Percentiles rank a stretch among this genome's conserved stretches.
Evolutionary conservation across 2,329 filamentous ascomycete species (phyloP).

Genomic region (Fusarium staphyleae): DNA sequence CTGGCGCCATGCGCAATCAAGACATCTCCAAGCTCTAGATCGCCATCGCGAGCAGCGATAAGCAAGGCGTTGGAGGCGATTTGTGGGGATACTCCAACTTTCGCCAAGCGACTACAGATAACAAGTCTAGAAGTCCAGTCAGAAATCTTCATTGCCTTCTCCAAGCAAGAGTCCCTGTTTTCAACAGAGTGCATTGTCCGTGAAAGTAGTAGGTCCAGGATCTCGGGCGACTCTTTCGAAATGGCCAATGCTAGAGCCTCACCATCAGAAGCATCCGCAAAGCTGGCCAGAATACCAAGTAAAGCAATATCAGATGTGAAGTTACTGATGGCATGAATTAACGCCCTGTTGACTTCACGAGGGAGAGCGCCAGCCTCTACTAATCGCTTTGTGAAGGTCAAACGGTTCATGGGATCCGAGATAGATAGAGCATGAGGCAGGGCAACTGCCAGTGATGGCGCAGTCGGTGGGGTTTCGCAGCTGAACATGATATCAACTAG

Average conservation of each 20-base stretch:
- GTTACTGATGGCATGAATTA: constrained; percentile 58
- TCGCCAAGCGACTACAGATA: constrained; percentile 56
- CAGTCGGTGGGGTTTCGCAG: constrained; percentile 46
- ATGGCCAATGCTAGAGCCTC: constrained; percentile 57
- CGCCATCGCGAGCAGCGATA: constrained; percentile 59
- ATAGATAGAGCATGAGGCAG: constrained; percentile 62
- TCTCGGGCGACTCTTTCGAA: constrained; percentile 53
- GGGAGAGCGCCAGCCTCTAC: constrained; percentile 57
- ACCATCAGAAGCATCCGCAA: constrained; percentile 59
- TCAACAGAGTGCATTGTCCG: constrained; percentile 47
- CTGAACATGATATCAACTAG: constrained; percentile 59
- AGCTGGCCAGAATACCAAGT: constrained; percentile 52
- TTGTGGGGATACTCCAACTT: constrained; percentile 53
- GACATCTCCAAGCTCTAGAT: constrained; percentile 58
- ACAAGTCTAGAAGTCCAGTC: constrained; percentile 50
- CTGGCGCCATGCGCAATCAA: constrained; percentile 61
- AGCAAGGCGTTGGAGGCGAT: constrained; percentile 59
- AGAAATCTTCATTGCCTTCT: constrained; percentile 52
- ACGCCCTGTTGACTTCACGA: constrained; percentile 57
- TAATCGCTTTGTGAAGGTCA: constrained; percentile 58
- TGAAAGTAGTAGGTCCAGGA: constrained; percentile 55
- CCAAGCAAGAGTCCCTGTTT: constrained; percentile 51
- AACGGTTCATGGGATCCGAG: constrained; percentile 57
- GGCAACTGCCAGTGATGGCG: constrained; percentile 55
- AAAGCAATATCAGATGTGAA: constrained; percentile 59